Evolutionary conservation across 1,284 basidiomycete species (phyloP), one percentile per base, ranked within the genome.

Genomic region (Bjerkandera adusta): DNA sequence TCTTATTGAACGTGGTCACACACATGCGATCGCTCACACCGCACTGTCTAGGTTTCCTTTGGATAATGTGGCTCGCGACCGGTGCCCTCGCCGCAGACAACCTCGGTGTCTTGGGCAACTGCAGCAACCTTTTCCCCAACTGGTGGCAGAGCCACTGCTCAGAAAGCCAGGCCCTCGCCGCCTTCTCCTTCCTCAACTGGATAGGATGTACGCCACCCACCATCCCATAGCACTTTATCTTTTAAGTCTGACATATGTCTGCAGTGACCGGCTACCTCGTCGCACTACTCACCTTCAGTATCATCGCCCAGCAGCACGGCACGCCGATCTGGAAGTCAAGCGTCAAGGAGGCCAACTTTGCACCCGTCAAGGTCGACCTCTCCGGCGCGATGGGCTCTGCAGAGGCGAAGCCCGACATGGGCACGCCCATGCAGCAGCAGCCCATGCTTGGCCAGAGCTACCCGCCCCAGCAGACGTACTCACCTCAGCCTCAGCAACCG

Each of bases 1-100:
- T 29, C 37, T 22, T 12, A 6, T n/a, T n/a, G n/a, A n/a, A n/a
- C n/a, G n/a, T n/a, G n/a, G n/a, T n/a, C n/a, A n/a, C 22, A n/a
- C 15, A 35, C 18, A 5, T 13, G 21, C 25, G n/a, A 38, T n/a
- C n/a, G n/a, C n/a, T n/a, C n/a, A n/a, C n/a, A n/a, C n/a, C n/a
- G n/a, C n/a, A n/a, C n/a, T 39, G 12, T 24, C 13, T 21, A 45
- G 47, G 43, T 2, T 26, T 45, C 22, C 47, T 42, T 21, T 51
- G 52, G 52, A 30, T 54, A 8, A 43, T 54, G 10, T 54, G 52
- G 52, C 43, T 54, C n/a, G 40, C 52, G 8, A 43, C 52, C 16
- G 52, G 43, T 7, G 36, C 46, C 18, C 16, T 22, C 18, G 26
- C 45, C 20, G 35, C 45, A 10, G 27, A 46, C 26, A 20, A 30